These are phyloP conservation scores for Saccharum officinarum DNA, from an alignment of 176 grass and related monocot species.

Conservation along the genomic window DNA sequence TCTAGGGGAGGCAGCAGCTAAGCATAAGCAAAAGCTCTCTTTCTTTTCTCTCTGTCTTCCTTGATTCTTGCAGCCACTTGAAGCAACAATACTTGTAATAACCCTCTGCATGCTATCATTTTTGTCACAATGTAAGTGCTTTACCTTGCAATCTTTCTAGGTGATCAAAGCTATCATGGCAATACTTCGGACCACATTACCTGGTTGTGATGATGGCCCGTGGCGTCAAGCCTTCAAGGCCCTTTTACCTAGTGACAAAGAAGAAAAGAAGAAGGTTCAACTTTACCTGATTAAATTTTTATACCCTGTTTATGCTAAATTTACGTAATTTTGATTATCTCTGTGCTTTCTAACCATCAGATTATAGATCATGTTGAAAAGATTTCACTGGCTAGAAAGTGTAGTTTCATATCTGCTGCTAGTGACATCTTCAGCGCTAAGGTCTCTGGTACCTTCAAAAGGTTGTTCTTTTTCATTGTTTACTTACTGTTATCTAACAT, in stretches of 20 bases:
- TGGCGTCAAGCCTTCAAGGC: slow-evolving; percentile 87
- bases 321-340: slow-evolving; percentile 19
- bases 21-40: no score
- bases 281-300: slow-evolving; percentile 21
- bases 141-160: slow-evolving; percentile 44
- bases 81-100: neutral
- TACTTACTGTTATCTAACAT: slow-evolving; percentile 32
- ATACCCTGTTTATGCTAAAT: slow-evolving; percentile 11
- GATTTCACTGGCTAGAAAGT: slow-evolving; percentile 77
- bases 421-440: slow-evolving; percentile 90
- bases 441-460: slow-evolving; percentile 99
- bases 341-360: slow-evolving; percentile 48
- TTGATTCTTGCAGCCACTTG: no score
- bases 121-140: slow-evolving; percentile 20
- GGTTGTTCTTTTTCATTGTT: slow-evolving; percentile 47
- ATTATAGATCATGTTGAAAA: slow-evolving; percentile 86
- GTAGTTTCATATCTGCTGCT: slow-evolving; percentile 74
- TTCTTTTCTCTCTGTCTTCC: no score
- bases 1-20: no score
- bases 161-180: slow-evolving; percentile 89
- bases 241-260: slow-evolving; percentile 80
- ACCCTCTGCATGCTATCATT: neutral
- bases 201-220: slow-evolving; percentile 69
- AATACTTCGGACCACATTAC: slow-evolving; percentile 80
- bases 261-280: slow-evolving; percentile 90